Evolutionary conservation across 768 basidiomycete species (phyloP).

Genomic region (Clavulina sp.): DNA sequence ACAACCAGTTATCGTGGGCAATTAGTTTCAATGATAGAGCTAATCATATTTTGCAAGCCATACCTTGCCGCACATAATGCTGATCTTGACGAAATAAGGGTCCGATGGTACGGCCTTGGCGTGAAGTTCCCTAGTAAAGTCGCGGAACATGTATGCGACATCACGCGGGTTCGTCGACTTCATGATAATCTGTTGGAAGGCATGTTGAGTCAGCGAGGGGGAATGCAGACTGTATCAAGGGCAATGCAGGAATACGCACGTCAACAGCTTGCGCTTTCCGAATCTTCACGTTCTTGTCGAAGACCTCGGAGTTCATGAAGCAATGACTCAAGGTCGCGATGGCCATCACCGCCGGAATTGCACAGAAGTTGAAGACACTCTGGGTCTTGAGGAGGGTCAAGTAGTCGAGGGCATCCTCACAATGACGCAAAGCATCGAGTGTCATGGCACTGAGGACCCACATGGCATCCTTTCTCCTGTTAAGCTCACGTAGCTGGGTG

Average conservation of each 20-base stretch:
- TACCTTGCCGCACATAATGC: conserved; percentile 72
- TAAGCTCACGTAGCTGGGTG: conserved; percentile 44
- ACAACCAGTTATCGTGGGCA: background rate
- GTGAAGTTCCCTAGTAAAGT: conserved; percentile 70
- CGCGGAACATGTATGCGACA: conserved; percentile 74
- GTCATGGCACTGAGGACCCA: conserved; percentile 82
- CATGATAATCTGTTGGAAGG: conserved; percentile 58
- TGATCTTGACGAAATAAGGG: conserved; percentile 70
- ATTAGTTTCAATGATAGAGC: background rate
- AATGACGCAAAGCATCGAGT: conserved; percentile 70
- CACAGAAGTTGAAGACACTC: conserved; percentile 88
- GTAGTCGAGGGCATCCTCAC: conserved; percentile 78
- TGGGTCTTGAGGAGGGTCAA: conserved; percentile 74
- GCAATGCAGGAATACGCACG: conserved; percentile 27
- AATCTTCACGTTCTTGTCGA: conserved; percentile 85
- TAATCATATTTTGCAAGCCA: conserved; percentile 15
- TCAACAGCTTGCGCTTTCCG: conserved; percentile 75
- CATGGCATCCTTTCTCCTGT: conserved; percentile 43
- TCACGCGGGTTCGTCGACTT: conserved; percentile 81
- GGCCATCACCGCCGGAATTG: conserved; percentile 89
- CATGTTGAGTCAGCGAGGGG: background rate
- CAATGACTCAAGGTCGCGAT: conserved; percentile 83
- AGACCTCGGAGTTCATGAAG: conserved; percentile 83
- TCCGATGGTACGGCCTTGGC: conserved; percentile 60
- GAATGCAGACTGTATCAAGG: no score